Base-by-base conservation (phyloP, 78 protist species). In the Neovahlkampfia damariscottae region DNA sequence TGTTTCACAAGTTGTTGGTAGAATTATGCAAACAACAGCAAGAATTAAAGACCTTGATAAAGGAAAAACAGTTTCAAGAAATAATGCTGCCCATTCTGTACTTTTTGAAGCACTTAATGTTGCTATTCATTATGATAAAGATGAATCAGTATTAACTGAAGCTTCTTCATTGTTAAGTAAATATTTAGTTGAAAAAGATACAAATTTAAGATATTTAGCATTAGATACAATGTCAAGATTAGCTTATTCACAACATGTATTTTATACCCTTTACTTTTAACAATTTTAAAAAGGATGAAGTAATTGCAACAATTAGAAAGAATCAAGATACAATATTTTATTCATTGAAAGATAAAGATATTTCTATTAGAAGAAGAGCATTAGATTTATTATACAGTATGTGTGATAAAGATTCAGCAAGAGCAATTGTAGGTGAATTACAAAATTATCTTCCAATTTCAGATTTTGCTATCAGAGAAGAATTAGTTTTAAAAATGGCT, bases 401-500 rank as follows among this genome's bases (percentile, higher is more conserved):
- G 87, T 91, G 97, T 84, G 93, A 92, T 86, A 8, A 70, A 31
- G 9, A n/a, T 31, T 81, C 81, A 36, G 81, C 82, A 38, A 38
- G 75, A 40, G 82, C 67, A 37, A 90, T 93, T 8, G 92, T 93
- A 7, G 75, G 69, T 1, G 94, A 95, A 83, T 86, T 96, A 32
- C 88, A 95, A 67, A 37, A 59, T 66, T 95, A 84, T 78, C 86
- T 96, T 40, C 58, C 70, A 74, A 10, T 0, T 31, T 83, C 95
- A 19, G 97, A 89, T 59, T 71, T 39, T 27, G 76, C 28, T 31
- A 84, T 96, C 71, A n/a, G 84, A 31, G 97, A 95, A 35, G 99
- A 96, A 37, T 81, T 93, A 31, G 98, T 90, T 31, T 70, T 95
- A 30, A 90, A 90, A 72, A 90, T 94, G 40, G 98, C 98, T 82